Evolutionary conservation across 352 stramenopile species (phyloP).

Genomic region (Phytopythium ostracodes): DNA sequence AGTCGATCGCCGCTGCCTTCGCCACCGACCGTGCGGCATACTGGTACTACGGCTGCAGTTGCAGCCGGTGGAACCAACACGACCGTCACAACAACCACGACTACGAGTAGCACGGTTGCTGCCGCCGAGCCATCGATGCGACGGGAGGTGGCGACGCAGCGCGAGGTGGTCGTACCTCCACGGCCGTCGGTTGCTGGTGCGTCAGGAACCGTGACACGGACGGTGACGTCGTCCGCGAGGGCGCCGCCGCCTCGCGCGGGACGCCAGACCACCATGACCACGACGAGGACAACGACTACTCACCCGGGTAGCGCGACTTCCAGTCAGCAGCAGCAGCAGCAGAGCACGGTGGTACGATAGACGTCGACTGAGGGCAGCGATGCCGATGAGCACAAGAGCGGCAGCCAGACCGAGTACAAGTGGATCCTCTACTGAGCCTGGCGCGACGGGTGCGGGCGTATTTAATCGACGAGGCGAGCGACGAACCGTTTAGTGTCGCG

Average conservation of each 20-base stretch:
- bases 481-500: neutral
- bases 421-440: conserved; percentile 8
- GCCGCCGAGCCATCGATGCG: neutral
- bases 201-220: neutral
- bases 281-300: neutral
- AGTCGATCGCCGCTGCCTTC: neutral
- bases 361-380: neutral
- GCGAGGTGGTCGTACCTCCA: neutral
- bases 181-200: neutral
- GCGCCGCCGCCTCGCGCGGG: neutral
- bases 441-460: neutral
- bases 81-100: conserved; percentile 15
- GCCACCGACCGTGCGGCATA: neutral
- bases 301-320: neutral
- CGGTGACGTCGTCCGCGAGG: neutral
- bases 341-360: neutral
- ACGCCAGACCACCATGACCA: neutral
- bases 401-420: neutral
- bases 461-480: neutral
- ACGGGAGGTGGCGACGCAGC: neutral
- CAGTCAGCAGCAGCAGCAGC: neutral
- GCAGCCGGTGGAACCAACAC: conserved; percentile 1
- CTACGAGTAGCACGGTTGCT: conserved; percentile 3
- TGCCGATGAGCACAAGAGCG: conserved; percentile 4
- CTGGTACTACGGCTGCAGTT: neutral